Percentiles rank a stretch among this genome's conserved stretches.
phyloP scores from a whole-genome alignment of 73 alveolate genomes.

The Tetrahymena malaccensis region DNA sequence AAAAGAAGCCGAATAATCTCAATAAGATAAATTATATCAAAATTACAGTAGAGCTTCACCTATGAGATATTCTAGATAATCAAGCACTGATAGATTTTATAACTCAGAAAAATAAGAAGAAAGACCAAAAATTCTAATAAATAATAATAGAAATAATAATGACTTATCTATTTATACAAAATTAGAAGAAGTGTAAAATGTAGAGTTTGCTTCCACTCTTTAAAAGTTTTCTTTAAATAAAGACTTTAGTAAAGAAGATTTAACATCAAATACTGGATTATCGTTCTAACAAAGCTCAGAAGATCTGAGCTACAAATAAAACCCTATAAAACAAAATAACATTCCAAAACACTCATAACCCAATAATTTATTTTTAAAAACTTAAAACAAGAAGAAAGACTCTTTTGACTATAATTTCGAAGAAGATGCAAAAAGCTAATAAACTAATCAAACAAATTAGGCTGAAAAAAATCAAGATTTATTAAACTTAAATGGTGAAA shows the following conservation, averaged over 20 bases:
- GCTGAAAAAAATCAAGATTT: not conserved
- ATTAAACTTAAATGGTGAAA: not conserved
- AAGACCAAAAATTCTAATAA: not conserved
- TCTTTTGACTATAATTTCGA: not conserved
- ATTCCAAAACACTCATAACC: not conserved
- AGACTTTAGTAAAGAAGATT: not conserved
- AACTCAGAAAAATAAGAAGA: not conserved
- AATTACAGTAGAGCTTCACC: not conserved
- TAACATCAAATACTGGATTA: not conserved
- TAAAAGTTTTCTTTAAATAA: not conserved
- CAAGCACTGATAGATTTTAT: not conserved
- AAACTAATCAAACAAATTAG: no score
- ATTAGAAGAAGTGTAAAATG: not conserved
- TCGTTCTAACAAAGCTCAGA: not conserved
- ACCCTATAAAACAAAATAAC: not conserved
- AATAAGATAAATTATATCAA: not conserved
- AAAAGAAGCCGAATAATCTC: not conserved
- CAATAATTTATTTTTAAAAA: not conserved
- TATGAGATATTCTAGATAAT: not conserved
- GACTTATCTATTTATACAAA: not conserved
- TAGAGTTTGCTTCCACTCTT: not conserved
- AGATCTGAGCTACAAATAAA: not conserved
- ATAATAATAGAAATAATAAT: not conserved
- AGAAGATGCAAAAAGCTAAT: not conserved
- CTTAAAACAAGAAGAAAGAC: not conserved